Evolutionary conservation across 306 rosid genomes (phyloP).

Genomic region (Aeschynomene evenia): DNA sequence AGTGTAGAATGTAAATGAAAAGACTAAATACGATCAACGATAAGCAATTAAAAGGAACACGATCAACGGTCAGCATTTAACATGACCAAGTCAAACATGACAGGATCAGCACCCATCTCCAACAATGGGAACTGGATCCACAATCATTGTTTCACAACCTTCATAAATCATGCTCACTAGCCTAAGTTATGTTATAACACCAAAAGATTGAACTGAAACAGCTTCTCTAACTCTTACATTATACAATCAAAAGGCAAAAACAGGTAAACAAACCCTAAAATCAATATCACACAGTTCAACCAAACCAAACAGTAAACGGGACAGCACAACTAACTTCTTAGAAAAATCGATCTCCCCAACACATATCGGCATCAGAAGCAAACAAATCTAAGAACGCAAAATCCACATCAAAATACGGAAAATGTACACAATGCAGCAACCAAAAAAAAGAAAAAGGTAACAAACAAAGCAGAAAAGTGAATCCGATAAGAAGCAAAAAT

Average conservation of each 20-base stretch:
- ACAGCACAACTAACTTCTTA: no score
- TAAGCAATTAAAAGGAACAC: no score
- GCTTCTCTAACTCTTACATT: conserved; percentile 8
- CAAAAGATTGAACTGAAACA: not conserved
- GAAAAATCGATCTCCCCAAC: not conserved
- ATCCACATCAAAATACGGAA: not conserved
- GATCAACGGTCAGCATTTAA: no score
- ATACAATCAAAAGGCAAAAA: not conserved
- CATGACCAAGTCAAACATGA: no score
- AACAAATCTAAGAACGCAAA: conserved; percentile 18
- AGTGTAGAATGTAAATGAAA: no score
- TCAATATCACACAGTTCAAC: not conserved
- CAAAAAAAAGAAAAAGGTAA: not conserved
- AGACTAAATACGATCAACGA: no score
- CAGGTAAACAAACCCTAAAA: conserved; percentile 4
- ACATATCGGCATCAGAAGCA: not conserved
- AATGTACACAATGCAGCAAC: not conserved
- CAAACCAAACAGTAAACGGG: conserved; percentile 18
- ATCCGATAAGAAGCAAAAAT: not conserved
- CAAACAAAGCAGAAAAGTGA: not conserved
- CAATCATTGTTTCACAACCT: no score
- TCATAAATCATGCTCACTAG: no score
- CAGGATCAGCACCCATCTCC: not conserved
- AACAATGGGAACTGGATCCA: not conserved
- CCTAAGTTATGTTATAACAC: no score